Conservation (phyloP, 169 alveolate species). For the Ichthyophthirius multifiliis region DNA sequence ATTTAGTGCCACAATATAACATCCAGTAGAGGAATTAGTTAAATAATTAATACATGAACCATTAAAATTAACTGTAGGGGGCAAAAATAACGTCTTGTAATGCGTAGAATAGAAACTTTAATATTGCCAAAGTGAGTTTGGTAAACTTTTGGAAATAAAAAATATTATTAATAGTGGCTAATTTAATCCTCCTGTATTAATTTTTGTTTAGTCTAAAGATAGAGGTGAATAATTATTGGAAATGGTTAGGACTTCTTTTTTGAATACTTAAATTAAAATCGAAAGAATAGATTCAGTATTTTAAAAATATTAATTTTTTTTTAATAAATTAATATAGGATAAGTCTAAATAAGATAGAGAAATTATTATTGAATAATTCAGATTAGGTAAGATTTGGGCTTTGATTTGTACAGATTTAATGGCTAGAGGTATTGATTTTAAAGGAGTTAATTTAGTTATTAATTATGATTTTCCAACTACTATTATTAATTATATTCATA, state of each 20-base stretch:
- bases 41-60: constrained; percentile 64
- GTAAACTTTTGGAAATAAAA: constrained; percentile 69
- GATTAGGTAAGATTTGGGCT: constrained; percentile 86
- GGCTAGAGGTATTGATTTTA: constrained; percentile 98
- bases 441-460: constrained; percentile 92
- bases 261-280: constrained; percentile 48
- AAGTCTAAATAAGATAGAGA: constrained; percentile 51
- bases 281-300: constrained; percentile 41
- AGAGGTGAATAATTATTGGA: constrained; percentile 69
- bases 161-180: constrained; percentile 45
- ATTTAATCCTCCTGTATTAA: constrained; percentile 73
- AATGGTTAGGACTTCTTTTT: constrained; percentile 49
- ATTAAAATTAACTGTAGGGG: constrained; percentile 73
- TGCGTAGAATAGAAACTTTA: constrained; percentile 57
- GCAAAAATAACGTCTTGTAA: constrained; percentile 60
- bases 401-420: constrained; percentile 95
- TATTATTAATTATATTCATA: constrained; percentile 93
- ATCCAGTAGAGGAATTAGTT: constrained; percentile 54
- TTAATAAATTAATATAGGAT: constrained; percentile 55
- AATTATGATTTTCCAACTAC: constrained; percentile 96
- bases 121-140: constrained; percentile 77
- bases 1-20: constrained; percentile 87
- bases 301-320: constrained; percentile 40
- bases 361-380: constrained; percentile 45
- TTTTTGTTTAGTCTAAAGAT: constrained; percentile 71